Evolutionary conservation across 2,329 filamentous ascomycete genomes (phyloP).

Genomic region (Gnomoniopsis smithogilvyi): DNA sequence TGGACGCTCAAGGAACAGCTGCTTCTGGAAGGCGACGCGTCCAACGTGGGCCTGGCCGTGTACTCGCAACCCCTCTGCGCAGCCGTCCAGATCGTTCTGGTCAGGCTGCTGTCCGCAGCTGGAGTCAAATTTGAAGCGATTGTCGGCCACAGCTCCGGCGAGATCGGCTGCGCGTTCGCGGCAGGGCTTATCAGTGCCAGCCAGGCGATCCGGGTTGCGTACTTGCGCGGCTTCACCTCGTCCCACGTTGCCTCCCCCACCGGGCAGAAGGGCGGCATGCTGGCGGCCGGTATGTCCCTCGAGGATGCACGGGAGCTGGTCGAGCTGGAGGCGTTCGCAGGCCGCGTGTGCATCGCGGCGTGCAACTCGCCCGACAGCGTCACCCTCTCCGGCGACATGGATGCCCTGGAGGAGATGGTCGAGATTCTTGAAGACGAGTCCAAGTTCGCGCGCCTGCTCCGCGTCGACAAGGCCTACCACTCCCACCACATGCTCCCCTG

Average conservation of each 20-base stretch:
- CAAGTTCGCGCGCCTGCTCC: constrained; percentile 20
- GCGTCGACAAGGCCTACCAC: constrained; percentile 28
- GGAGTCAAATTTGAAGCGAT: constrained; percentile 33
- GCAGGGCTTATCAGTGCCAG: constrained; percentile 37
- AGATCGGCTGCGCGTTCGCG: constrained; percentile 49
- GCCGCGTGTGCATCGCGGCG: constrained; percentile 27
- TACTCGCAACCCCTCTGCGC: constrained; percentile 29
- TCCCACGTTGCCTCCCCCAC: constrained; percentile 16
- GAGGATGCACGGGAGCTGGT: constrained; percentile 31
- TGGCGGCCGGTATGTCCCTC: constrained; percentile 38
- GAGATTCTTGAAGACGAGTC: constrained; percentile 12
- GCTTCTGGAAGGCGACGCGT: neutral
- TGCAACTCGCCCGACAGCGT: constrained; percentile 33
- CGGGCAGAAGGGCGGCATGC: constrained; percentile 38
- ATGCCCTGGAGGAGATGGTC: constrained; percentile 17
- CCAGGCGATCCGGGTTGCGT: constrained; percentile 42
- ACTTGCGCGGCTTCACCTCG: constrained; percentile 39
- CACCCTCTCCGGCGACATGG: constrained; percentile 32
- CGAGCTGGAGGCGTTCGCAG: constrained; percentile 21
- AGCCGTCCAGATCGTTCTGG: constrained; percentile 45
- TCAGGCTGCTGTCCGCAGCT: constrained; percentile 35
- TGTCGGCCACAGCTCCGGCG: constrained; percentile 47
- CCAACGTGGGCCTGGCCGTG: constrained; percentile 4
- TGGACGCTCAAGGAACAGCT: constrained; percentile 15
- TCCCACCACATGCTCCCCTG: constrained; percentile 26